Evolutionary conservation across 202 grass and related monocot genomes (phyloP).

Genomic region (Dendrocalamus latiflorus): DNA sequence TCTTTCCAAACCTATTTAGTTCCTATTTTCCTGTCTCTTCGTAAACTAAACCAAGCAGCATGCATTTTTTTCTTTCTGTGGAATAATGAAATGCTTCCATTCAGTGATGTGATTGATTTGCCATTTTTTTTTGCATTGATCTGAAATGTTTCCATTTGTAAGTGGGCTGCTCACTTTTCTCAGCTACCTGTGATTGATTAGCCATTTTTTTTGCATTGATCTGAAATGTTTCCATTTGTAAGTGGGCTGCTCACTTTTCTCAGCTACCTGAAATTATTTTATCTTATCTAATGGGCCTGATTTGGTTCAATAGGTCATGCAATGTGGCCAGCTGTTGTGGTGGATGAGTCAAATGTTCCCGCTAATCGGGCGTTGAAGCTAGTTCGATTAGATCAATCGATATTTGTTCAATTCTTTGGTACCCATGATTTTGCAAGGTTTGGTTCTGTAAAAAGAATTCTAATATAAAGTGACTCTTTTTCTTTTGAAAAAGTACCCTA

Average conservation of each 20-base stretch:
- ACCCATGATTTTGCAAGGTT: conserved; percentile 99
- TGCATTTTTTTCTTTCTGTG: neutral
- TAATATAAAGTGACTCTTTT: neutral
- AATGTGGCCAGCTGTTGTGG: conserved; percentile 95
- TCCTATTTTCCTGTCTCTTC: conserved; percentile 2
- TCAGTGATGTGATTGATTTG: neutral
- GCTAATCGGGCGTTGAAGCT: conserved; percentile 56
- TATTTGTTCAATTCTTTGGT: conserved; percentile 95
- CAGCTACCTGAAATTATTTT: neutral
- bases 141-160: neutral
- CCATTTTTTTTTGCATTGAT: neutral
- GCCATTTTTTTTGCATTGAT: too few species aligned
- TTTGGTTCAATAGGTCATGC: conserved; percentile 77
- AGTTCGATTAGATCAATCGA: conserved; percentile 53
- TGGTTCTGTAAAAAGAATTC: conserved; percentile 36
- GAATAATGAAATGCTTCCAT: neutral
- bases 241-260: neutral
- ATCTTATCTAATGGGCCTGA: neutral
- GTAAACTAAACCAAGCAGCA: conserved; percentile 1
- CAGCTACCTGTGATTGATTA: neutral
- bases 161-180: neutral
- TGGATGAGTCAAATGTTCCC: conserved; percentile 73
- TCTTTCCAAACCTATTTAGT: neutral
- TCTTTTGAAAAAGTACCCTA: conserved; percentile 2
- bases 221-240: neutral